phyloP scores from a whole-genome alignment of 805 yeast genomes.

The Nakazawaea pomicola region DNA sequence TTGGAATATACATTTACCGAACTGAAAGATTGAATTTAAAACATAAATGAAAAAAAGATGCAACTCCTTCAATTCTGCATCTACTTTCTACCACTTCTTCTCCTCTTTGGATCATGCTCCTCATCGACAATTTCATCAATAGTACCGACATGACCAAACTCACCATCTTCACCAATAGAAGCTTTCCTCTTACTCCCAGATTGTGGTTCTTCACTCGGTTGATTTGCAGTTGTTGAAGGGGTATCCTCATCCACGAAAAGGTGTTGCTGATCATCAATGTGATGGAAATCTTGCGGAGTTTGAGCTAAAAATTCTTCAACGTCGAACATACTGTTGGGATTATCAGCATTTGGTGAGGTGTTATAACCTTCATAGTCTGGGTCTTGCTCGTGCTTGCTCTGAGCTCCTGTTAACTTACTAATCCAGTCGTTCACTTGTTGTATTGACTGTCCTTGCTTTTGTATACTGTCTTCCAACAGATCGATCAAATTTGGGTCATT shows the following conservation, averaged over 20 bases:
- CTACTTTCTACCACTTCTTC: neutral
- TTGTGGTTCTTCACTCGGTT: neutral
- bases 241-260: too few relatives aligned
- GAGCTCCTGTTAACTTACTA: constrained; percentile 25
- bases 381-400: constrained; percentile 8
- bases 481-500: constrained; percentile 21
- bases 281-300: constrained; percentile 21
- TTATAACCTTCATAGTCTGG: constrained; percentile 6
- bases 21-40: neutral
- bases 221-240: too few relatives aligned
- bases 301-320: constrained; percentile 28
- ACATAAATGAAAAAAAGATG: too few relatives aligned
- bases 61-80: neutral
- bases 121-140: constrained; percentile 12
- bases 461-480: constrained; percentile 42
- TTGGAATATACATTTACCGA: neutral
- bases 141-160: constrained; percentile 1
- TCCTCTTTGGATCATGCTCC: neutral
- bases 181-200: too few relatives aligned
- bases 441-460: constrained; percentile 45
- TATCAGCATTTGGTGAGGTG: constrained; percentile 15
- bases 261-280: neutral
- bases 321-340: constrained; percentile 27
- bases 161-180: too few relatives aligned
- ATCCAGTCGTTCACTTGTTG: constrained; percentile 57